These are phyloP conservation scores for Agrocybe chaxingu DNA, from an alignment of 768 basidiomycete genomes.

Conservation along the genomic window DNA sequence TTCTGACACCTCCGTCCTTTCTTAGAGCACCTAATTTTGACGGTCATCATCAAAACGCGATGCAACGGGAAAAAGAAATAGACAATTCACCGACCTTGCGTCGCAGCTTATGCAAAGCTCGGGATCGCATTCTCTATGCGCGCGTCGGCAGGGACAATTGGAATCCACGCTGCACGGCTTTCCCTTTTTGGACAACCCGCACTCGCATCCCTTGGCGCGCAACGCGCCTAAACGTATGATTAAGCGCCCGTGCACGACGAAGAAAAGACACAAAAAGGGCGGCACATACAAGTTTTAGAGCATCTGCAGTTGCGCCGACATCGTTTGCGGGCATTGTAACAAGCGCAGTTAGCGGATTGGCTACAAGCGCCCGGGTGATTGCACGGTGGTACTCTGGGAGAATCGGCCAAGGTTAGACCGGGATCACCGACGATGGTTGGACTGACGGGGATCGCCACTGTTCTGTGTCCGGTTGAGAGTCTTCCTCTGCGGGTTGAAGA, in stretches of 20 bases:
- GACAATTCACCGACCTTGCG: slow-evolving; percentile 28
- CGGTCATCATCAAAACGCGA: slow-evolving; percentile 2
- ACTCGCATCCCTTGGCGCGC: slow-evolving; percentile 41
- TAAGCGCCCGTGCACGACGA: background rate
- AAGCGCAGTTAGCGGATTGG: slow-evolving; percentile 32
- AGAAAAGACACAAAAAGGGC: slow-evolving; percentile 1
- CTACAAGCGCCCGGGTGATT: slow-evolving; percentile 47
- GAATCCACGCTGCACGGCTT: slow-evolving; percentile 15
- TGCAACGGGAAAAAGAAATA: background rate
- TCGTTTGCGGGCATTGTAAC: slow-evolving; percentile 32
- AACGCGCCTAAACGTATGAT: slow-evolving; percentile 30
- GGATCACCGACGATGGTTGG: background rate
- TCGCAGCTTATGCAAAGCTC: slow-evolving; percentile 44
- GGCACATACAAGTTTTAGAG: slow-evolving; percentile 32
- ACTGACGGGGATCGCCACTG: background rate
- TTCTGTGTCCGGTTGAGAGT: background rate
- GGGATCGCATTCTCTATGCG: slow-evolving; percentile 48
- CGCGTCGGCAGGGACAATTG: slow-evolving; percentile 33
- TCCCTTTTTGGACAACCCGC: slow-evolving; percentile 11
- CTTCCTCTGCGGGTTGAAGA: too few relatives aligned
- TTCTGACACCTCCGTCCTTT: slow-evolving; percentile 14
- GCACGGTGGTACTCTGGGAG: slow-evolving; percentile 33
- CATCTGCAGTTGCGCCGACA: slow-evolving; percentile 52
- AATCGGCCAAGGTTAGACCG: background rate
- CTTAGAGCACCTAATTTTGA: background rate